These are phyloP conservation scores for Amanita pseudoporphyria DNA, from an alignment of 768 basidiomycete species.

Conservation along the genomic window DNA sequence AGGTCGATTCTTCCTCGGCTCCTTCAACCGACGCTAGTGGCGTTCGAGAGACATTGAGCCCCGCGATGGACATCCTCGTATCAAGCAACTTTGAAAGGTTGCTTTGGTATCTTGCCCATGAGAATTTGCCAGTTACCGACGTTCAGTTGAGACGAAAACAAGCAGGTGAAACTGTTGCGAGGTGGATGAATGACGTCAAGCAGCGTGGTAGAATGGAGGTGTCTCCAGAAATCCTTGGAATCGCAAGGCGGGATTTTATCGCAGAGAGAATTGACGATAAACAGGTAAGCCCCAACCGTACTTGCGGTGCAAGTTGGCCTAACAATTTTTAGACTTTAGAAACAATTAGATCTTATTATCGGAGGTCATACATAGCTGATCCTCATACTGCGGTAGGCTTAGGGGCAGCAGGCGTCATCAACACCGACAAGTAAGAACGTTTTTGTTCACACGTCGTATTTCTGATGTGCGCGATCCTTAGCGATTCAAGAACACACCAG, in stretches of 20 bases:
- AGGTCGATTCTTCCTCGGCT: conserved; percentile 44
- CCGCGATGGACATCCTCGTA: conserved; percentile 98
- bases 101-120: conserved; percentile 90
- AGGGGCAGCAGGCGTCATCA: conserved; percentile 56
- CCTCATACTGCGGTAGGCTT: conserved; percentile 97
- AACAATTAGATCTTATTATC: conserved; percentile 65
- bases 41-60: conserved; percentile 88
- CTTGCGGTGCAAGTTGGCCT: neutral
- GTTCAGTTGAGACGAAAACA: conserved; percentile 26
- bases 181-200: conserved; percentile 89
- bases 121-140: conserved; percentile 29
- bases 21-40: conserved; percentile 43
- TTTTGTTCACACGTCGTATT: neutral
- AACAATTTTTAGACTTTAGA: conserved; percentile 55
- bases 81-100: conserved; percentile 97
- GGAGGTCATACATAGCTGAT: conserved; percentile 75
- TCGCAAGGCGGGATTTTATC: conserved; percentile 74
- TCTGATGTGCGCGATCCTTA: conserved; percentile 16
- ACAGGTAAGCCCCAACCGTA: conserved; percentile 42
- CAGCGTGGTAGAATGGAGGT: conserved; percentile 67
- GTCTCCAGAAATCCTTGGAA: conserved; percentile 54
- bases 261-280: conserved; percentile 83
- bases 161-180: conserved; percentile 55
- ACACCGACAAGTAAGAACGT: conserved; percentile 43
- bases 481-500: conserved; percentile 43